phyloP scores from a whole-genome alignment of 2,329 filamentous ascomycete species.

The Cucurbitaria berberidis region DNA sequence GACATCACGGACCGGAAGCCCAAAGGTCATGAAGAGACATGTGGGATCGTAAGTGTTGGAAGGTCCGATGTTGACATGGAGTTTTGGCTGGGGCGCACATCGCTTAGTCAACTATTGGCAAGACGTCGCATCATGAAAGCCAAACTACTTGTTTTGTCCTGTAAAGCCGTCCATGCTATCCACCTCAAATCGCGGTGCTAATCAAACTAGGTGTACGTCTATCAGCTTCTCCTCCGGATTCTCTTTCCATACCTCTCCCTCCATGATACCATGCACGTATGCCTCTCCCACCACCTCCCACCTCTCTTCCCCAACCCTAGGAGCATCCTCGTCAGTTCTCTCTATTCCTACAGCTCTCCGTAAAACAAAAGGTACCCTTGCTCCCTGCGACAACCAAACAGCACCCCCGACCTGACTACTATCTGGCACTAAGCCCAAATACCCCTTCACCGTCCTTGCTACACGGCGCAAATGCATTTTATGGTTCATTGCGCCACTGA shows the following conservation, averaged over 20 bases:
- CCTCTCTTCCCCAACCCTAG: background rate
- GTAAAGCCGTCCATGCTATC: no score
- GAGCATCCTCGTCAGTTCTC: background rate
- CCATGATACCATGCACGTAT: slow-evolving; percentile 3
- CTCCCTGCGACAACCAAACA: background rate
- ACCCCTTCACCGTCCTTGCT: slow-evolving; percentile 1
- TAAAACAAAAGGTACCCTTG: background rate
- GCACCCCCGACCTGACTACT: background rate
- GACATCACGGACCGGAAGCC: no score
- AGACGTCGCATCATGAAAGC: no score
- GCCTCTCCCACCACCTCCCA: slow-evolving; percentile 3
- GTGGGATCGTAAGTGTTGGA: no score
- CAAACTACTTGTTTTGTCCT: no score
- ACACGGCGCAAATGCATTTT: background rate
- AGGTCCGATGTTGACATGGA: no score
- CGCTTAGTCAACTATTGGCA: no score
- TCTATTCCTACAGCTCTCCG: background rate
- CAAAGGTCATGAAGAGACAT: no score
- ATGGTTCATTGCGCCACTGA: background rate
- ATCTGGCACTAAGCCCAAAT: slow-evolving; percentile 1
- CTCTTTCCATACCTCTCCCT: slow-evolving; percentile 4
- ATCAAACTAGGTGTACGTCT: background rate
- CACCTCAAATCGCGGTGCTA: no score
- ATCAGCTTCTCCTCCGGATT: background rate
- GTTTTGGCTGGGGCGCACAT: no score